Evolutionary conservation across 108 stramenopile genomes (phyloP).

Genomic region (Nitzschia sp.): DNA sequence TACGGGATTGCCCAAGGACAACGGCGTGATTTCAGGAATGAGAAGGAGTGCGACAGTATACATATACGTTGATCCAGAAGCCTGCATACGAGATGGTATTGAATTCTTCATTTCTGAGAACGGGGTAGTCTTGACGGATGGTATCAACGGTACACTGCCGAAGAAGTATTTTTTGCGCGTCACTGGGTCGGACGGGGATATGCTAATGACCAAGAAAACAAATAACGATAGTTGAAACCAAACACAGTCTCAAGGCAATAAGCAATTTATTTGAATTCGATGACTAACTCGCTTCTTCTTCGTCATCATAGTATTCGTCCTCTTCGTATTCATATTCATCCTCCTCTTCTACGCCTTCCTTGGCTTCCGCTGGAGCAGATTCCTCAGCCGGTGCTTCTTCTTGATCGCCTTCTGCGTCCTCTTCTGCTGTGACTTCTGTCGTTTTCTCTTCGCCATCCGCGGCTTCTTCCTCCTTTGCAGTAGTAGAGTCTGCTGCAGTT

Average conservation of each 20-base stretch:
- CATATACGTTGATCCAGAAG: constrained; percentile 61
- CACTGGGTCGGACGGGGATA: constrained; percentile 28
- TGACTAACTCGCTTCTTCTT: too few relatives aligned
- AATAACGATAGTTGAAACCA: not conserved
- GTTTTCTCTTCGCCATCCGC: constrained; percentile 24
- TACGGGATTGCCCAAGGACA: constrained; percentile 56
- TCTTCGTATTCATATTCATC: constrained; percentile 51
- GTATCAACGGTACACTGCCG: constrained; percentile 71
- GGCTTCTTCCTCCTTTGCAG: constrained; percentile 29
- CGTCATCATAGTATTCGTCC: constrained; percentile 60
- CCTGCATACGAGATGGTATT: constrained; percentile 69
- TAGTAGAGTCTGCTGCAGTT: constrained; percentile 21
- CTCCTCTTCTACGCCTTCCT: constrained; percentile 32
- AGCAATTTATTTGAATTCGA: not conserved
- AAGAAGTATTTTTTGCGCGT: constrained; percentile 69
- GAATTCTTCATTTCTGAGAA: constrained; percentile 71
- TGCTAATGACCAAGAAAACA: constrained; percentile 14
- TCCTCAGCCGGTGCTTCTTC: constrained; percentile 17
- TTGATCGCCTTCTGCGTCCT: constrained; percentile 37
- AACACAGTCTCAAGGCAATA: not conserved
- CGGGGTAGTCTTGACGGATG: constrained; percentile 75
- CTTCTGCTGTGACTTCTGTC: constrained; percentile 28
- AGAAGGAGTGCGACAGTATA: constrained; percentile 61
- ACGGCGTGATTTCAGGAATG: constrained; percentile 85
- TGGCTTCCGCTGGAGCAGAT: not conserved